Evolutionary conservation across 2,329 filamentous ascomycete genomes (phyloP).

Genomic region (Diaporthe amygdali): DNA sequence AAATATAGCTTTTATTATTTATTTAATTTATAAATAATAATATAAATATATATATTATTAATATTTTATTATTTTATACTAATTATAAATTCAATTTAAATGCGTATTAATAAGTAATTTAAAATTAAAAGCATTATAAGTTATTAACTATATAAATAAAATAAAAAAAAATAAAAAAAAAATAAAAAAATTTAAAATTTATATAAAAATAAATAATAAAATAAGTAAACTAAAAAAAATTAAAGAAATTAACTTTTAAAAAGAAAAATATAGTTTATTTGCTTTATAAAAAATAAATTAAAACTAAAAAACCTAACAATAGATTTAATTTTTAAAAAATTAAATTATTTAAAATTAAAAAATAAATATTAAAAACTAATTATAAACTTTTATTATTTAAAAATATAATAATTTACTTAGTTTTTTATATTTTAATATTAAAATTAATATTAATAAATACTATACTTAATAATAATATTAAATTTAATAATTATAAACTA

Average conservation of each 20-base stretch:
- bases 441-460: background rate
- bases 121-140: background rate
- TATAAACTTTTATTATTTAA: background rate
- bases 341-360: background rate
- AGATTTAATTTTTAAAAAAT: too few species aligned
- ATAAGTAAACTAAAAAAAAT: too few species aligned
- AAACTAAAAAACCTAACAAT: too few species aligned
- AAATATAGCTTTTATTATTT: background rate
- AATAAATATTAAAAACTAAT: background rate
- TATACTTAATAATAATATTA: background rate
- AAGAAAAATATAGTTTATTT: too few species aligned
- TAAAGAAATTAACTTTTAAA: too few species aligned
- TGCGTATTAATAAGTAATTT: background rate
- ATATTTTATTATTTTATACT: background rate
- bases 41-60: background rate
- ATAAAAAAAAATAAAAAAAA: too few species aligned
- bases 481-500: background rate
- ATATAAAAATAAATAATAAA: too few species aligned
- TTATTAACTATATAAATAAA: too few species aligned
- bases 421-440: background rate
- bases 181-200: too few species aligned
- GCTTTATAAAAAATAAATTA: too few species aligned
- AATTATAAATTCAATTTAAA: background rate
- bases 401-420: background rate
- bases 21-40: background rate